Percentiles rank a stretch among this genome's conserved stretches.
These are phyloP conservation scores for Trichoderma orchidacearum DNA, from an alignment of 495 filamentous ascomycete species.

Conservation along the genomic window DNA sequence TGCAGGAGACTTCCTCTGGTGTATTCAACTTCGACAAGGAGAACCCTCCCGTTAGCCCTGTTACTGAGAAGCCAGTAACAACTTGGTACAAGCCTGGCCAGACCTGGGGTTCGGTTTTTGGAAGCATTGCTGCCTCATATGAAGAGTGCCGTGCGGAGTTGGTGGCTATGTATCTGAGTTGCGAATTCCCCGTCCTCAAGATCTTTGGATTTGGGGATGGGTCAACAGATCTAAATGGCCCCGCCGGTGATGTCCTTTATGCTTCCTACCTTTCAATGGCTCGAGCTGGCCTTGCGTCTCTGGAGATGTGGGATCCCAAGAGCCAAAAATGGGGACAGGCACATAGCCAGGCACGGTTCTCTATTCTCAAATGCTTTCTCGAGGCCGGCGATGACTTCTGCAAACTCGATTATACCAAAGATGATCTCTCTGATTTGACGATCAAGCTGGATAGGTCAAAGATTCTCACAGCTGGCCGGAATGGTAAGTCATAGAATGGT, in stretches of 20 bases:
- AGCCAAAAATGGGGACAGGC: conserved; percentile 85
- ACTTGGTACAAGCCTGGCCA: conserved; percentile 90
- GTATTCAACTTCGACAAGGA: conserved; percentile 74
- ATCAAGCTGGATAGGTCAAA: conserved; percentile 73
- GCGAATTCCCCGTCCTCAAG: conserved; percentile 75
- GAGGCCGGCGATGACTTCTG: conserved; percentile 70
- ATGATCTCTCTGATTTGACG: conserved; percentile 67
- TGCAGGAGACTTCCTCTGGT: conserved; percentile 75
- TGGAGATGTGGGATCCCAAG: conserved; percentile 86
- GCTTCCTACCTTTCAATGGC: conserved; percentile 85
- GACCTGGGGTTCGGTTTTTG: conserved; percentile 89
- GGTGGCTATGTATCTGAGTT: conserved; percentile 84
- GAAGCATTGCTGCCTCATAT: conserved; percentile 70
- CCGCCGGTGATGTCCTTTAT: conserved; percentile 78
- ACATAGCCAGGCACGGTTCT: conserved; percentile 89
- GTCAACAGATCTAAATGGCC: conserved; percentile 49
- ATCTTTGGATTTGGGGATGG: conserved; percentile 88
- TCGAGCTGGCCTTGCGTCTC: conserved; percentile 64
- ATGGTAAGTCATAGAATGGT: conserved; percentile 21
- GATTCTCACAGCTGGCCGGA: conserved; percentile 50
- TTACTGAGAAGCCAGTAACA: conserved; percentile 60
- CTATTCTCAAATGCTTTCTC: conserved; percentile 81
- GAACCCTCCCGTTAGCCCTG: conserved; percentile 67
- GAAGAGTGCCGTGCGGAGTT: conserved; percentile 66
- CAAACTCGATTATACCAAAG: conserved; percentile 56